Evolutionary conservation across 2,329 filamentous ascomycete species (phyloP).

Genomic region (Fusarium nodosum): DNA sequence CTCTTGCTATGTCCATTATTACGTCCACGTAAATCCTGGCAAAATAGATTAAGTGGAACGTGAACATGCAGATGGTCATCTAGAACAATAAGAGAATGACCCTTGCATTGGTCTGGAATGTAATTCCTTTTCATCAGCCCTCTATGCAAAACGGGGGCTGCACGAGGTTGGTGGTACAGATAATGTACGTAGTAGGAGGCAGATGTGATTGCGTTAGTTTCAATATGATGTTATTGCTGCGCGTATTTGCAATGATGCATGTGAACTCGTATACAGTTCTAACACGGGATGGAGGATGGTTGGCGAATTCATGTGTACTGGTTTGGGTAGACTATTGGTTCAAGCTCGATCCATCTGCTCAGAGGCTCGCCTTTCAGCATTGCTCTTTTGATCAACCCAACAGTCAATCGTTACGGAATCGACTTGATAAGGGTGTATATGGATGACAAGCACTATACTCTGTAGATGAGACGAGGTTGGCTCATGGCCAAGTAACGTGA

Average conservation of each 20-base stretch:
- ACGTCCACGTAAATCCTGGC: neutral
- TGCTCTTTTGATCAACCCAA: neutral
- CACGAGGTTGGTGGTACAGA: constrained; percentile 3
- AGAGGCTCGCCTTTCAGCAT: neutral
- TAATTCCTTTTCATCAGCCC: constrained; percentile 3
- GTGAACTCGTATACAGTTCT: constrained; percentile 8
- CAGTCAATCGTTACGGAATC: neutral
- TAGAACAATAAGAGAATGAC: neutral
- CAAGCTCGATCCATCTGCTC: neutral
- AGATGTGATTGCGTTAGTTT: neutral
- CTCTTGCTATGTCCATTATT: neutral
- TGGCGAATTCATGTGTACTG: neutral
- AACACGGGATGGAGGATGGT: neutral
- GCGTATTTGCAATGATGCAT: constrained; percentile 2
- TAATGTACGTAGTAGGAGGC: constrained; percentile 1
- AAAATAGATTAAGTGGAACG: neutral
- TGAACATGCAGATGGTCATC: neutral
- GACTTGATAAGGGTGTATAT: neutral
- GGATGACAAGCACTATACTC: constrained; percentile 20
- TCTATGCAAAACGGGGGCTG: constrained; percentile 4
- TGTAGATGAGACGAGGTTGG: constrained; percentile 37
- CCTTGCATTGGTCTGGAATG: constrained; percentile 21
- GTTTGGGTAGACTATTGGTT: neutral
- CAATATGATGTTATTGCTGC: neutral
- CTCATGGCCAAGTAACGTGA: constrained; percentile 38